Percentiles rank a stretch among this genome's conserved stretches.
Conservation (phyloP, 1,284 basidiomycete species). For the Abortiporus biennis region DNA sequence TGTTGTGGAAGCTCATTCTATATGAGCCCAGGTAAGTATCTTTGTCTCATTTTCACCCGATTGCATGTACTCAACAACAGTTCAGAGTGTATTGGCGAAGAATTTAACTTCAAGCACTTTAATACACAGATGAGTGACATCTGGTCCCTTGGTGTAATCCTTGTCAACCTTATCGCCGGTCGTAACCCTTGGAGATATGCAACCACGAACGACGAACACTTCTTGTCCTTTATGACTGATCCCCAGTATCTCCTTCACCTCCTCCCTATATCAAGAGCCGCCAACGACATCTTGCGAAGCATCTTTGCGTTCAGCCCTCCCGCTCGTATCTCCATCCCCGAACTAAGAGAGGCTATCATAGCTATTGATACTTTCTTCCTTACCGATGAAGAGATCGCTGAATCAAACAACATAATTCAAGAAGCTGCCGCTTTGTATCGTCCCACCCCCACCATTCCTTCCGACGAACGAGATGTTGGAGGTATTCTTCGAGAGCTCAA, state of each 20-base stretch:
- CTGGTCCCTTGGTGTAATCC: slow-evolving; percentile 25
- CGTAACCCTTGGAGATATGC: slow-evolving; percentile 89
- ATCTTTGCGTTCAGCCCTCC: slow-evolving; percentile 52
- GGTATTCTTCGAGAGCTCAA: not conserved
- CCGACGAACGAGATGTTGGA: not conserved
- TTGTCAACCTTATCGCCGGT: slow-evolving; percentile 78
- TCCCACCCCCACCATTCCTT: not conserved
- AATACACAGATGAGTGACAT: slow-evolving; percentile 19
- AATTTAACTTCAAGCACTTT: slow-evolving; percentile 16
- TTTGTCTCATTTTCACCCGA: not conserved
- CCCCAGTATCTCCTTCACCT: slow-evolving; percentile 62
- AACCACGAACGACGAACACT: slow-evolving; percentile 67
- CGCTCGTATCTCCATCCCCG: slow-evolving; percentile 46
- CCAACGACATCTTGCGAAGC: slow-evolving; percentile 50
- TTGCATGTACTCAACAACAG: slow-evolving; percentile 6
- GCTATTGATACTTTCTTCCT: slow-evolving; percentile 21
- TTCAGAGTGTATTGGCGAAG: slow-evolving; percentile 23
- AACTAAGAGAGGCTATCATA: slow-evolving; percentile 40
- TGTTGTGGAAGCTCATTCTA: slow-evolving; percentile 47
- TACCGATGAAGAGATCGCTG: slow-evolving; percentile 14
- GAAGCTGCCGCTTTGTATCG: slow-evolving; percentile 15
- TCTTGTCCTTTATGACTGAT: slow-evolving; percentile 38
- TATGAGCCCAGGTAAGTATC: slow-evolving; percentile 46
- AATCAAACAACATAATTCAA: slow-evolving; percentile 12
- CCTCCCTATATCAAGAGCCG: slow-evolving; percentile 67